Evolutionary conservation across 106 monocot genomes (phyloP), one percentile per base, ranked within the genome.

Genomic region (Dendrobium catenatum): DNA sequence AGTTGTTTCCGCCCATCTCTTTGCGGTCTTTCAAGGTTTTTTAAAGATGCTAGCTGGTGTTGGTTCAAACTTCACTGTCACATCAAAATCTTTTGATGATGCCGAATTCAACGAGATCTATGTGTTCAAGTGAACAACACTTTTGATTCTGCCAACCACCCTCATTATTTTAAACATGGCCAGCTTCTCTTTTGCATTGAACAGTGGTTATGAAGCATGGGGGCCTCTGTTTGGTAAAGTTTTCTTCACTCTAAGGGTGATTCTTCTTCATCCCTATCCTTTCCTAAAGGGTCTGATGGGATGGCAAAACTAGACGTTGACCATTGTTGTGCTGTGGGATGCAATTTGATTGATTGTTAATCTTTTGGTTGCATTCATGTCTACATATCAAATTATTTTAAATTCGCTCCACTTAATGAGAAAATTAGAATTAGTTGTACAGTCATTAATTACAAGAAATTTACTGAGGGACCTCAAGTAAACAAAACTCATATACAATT

Each of bases 221-320:
- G 97, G 97, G 22, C 94, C 97, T 48, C 77, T 97, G 29, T 92
- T 97, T 24, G 97, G 94, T 29, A 97, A 97, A 74, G 92, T 92
- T 7, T 97, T 97, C 85, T 97, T 97, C 70, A 86, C 94, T 4
- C 47, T 92, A 78, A 94, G 97, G 97, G 97, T 97, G 85, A 92
- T 26, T 26, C 26, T 97, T 41, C 78, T 94, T 27, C 97, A 97
- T 84, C 88, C 94, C 8, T 97, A 97, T 83, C 97, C 97, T 7
- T 97, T 97, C 90, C 86, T 97, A 81, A 97, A 97, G 80, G 97
- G 97, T 78, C 87, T 97, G 13, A 92, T 97, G 94, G 94, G 97
- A 24, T 86, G 87, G 68, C 94, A 97, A 87, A 97, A 97, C 78
- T 80, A 94, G 24, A 94, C 94, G 3, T 94, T 94, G 0, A 97